Conservation (phyloP, 2,329 filamentous ascomycete genomes). For the Penicillium sp. region DNA sequence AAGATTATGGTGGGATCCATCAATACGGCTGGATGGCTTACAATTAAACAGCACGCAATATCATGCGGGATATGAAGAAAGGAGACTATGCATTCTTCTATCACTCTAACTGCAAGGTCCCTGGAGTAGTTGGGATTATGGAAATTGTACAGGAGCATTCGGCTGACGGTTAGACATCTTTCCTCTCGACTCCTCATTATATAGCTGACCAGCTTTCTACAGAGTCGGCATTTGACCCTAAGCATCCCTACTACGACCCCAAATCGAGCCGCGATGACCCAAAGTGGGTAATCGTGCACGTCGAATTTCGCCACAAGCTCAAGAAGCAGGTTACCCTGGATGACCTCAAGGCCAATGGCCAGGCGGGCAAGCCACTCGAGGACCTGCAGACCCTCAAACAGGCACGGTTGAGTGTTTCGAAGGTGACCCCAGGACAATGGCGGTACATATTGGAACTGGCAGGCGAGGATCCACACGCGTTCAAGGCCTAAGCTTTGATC, state of each 20-base stretch:
- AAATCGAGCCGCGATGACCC: constrained; percentile 65
- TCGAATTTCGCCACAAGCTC: constrained; percentile 82
- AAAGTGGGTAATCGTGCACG: constrained; percentile 86
- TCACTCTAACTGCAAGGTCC: constrained; percentile 86
- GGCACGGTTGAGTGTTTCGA: constrained; percentile 70
- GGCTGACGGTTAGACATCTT: constrained; percentile 61
- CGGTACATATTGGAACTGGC: constrained; percentile 45
- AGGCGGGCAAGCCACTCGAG: constrained; percentile 55
- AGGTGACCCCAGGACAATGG: constrained; percentile 47
- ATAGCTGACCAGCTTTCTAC: background rate
- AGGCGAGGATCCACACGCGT: constrained; percentile 28
- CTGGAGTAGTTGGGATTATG: constrained; percentile 83
- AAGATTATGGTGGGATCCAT: constrained; percentile 18
- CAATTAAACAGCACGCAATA: constrained; percentile 64
- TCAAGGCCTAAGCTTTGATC: constrained; percentile 7
- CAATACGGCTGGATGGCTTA: constrained; percentile 13
- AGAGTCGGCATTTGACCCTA: constrained; percentile 67
- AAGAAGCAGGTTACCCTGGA: constrained; percentile 63
- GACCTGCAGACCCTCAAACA: constrained; percentile 81
- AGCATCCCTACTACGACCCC: constrained; percentile 77
- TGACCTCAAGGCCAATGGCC: constrained; percentile 63
- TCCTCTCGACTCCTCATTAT: constrained; percentile 7
- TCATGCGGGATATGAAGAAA: constrained; percentile 84
- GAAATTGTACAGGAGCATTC: constrained; percentile 81
- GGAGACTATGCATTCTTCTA: constrained; percentile 96